These are phyloP conservation scores for Xylaria flabelliformis DNA, from an alignment of 495 filamentous ascomycete genomes.

Conservation along the genomic window DNA sequence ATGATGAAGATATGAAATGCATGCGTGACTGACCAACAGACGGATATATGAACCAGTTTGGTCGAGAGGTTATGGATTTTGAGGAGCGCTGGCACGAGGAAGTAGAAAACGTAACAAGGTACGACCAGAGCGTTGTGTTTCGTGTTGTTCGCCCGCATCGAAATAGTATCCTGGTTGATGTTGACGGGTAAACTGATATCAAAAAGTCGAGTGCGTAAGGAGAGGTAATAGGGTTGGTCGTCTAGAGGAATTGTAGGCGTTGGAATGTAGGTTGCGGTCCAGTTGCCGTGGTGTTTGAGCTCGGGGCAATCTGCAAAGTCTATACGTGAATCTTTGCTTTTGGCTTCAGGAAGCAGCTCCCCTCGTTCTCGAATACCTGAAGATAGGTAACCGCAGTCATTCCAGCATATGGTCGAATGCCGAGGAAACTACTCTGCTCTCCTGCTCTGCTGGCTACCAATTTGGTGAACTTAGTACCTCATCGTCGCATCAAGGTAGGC, in stretches of 20 bases:
- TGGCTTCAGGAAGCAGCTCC: not conserved
- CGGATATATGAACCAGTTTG: not conserved
- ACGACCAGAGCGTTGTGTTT: not conserved
- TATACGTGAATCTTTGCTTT: not conserved
- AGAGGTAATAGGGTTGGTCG: not conserved
- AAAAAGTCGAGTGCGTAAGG: not conserved
- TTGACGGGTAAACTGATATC: not conserved
- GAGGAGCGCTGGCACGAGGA: not conserved
- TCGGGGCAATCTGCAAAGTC: not conserved
- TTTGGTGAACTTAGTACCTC: not conserved
- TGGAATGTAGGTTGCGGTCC: not conserved
- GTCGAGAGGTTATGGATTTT: not conserved
- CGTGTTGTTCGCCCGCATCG: not conserved
- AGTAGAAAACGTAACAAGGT: not conserved
- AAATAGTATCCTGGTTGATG: not conserved
- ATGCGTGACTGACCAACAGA: not conserved
- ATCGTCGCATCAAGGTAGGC: not conserved
- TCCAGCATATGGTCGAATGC: not conserved
- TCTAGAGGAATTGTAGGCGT: not conserved
- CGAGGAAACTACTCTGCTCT: not conserved
- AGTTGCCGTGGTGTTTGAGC: not conserved
- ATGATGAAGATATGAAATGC: not conserved
- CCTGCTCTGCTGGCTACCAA: not conserved
- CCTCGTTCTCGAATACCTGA: not conserved
- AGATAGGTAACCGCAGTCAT: not conserved